Evolutionary conservation across 352 stramenopile genomes (phyloP), one percentile per base, ranked within the genome.

Genomic region (Pythium grandisporangium): DNA sequence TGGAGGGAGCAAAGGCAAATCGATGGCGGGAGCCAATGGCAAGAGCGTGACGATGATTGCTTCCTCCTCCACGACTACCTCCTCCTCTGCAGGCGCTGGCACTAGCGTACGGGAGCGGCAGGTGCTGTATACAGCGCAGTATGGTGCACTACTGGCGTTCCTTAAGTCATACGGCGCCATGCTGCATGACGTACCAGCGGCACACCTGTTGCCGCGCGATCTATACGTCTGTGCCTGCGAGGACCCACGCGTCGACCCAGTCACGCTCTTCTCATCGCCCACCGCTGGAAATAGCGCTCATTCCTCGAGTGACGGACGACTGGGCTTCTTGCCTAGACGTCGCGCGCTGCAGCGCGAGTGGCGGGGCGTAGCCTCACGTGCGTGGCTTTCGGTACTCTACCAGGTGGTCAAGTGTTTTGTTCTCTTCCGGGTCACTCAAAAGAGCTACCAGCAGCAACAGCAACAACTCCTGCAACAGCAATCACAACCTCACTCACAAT

Each of bases 341-440:
- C 56, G 66, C 12, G 58, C 32, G 1, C 50, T 90, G 0, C 70
- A 88, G 33, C 67, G 48, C 6, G 78, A 88, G 35, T 93, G 71
- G 72, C 39, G 21, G 0, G 20, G 23, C 0, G 42, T 91, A 5
- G 90, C 66, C 35, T 39, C 37, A 0, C 51, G 48, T 13, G 73
- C 82, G 2, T 97, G 85, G 87, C 85, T 93, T 56, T 77, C 81
- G 38, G 67, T 97, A 6, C 40, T 96, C 14, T 88, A 90, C 26
- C 87, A 98, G 48, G 66, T 91, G 5, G 66, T 98, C 48, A 95
- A 96, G 42, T 90, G 95, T 27, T 98, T 97, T 51, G 51, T 97
- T 25, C 55, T 98, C 1, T 84, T 75, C 22, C 68, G 91, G 4
- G 80, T 97, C 27, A 96, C 84, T 3, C 75, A 64, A 25, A 96